Evolutionary conservation across 768 basidiomycete species (phyloP).

Genomic region (Leucocoprinus sp.): DNA sequence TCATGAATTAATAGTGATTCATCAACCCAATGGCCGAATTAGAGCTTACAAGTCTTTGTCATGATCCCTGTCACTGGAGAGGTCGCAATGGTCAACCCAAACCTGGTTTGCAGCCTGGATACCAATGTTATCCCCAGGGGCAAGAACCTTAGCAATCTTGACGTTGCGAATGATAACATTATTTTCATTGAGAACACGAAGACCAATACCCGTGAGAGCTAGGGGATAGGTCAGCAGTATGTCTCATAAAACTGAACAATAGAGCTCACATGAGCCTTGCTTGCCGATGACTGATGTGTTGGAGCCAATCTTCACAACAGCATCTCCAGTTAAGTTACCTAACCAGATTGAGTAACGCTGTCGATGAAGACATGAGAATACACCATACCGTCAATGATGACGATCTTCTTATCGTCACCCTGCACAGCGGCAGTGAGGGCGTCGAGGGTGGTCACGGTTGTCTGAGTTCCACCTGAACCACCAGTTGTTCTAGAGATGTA

Average conservation of each 20-base stretch:
- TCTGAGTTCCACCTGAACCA: conserved; percentile 34
- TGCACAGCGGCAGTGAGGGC: conserved; percentile 33
- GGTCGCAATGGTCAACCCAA: conserved; percentile 40
- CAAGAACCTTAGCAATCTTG: conserved; percentile 41
- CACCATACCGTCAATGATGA: conserved; percentile 35
- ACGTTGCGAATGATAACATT: conserved; percentile 45
- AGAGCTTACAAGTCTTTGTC: conserved; percentile 32
- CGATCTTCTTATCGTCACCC: conserved; percentile 33
- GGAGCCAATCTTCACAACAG: conserved; percentile 33
- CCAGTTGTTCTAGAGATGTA: conserved; percentile 28
- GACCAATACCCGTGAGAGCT: conserved; percentile 38
- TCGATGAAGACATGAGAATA: neutral
- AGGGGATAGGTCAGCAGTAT: neutral
- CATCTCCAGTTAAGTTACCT: conserved; percentile 38
- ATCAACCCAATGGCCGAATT: neutral
- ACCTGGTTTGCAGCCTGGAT: conserved; percentile 31
- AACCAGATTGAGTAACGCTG: neutral
- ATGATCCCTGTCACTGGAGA: conserved; percentile 36
- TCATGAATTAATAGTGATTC: neutral
- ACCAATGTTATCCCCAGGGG: conserved; percentile 39
- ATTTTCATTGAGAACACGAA: conserved; percentile 32
- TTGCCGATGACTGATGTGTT: conserved; percentile 37
- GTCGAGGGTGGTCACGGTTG: conserved; percentile 34
- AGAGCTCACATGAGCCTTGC: conserved; percentile 27
- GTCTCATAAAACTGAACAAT: neutral